Conservation (phyloP, 306 rosid species). For the Purshia tridentata region DNA sequence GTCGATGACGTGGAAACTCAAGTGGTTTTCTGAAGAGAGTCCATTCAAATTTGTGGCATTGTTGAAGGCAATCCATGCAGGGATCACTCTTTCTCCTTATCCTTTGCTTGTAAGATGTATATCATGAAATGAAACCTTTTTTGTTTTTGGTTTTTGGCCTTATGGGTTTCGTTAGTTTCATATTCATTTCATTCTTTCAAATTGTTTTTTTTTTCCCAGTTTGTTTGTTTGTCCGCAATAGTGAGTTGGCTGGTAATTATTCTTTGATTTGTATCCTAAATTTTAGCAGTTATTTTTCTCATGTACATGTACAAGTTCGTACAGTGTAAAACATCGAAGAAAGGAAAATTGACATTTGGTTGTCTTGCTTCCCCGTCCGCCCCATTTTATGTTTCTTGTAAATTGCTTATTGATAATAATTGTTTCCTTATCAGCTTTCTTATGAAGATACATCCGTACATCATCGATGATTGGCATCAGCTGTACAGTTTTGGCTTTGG, state of each 20-base stretch:
- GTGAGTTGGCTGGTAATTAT: constrained; percentile 32
- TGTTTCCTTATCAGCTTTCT: too few species aligned
- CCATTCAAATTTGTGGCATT: constrained; percentile 65
- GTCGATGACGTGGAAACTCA: constrained; percentile 57
- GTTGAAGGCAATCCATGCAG: constrained; percentile 75
- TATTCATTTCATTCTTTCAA: constrained; percentile 71
- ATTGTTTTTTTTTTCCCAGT: constrained; percentile 23
- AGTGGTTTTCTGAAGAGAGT: constrained; percentile 65
- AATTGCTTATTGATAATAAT: neutral
- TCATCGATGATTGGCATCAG: too few species aligned
- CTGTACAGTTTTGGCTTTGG: too few species aligned
- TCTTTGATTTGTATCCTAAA: constrained; percentile 45
- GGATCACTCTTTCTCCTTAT: constrained; percentile 37
- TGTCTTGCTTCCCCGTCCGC: neutral
- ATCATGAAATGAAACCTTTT: constrained; percentile 32
- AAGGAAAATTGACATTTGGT: neutral
- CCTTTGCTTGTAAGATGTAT: constrained; percentile 56
- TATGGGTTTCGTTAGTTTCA: constrained; percentile 26
- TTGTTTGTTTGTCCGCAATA: constrained; percentile 35
- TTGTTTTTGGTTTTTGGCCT: neutral
- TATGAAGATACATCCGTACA: too few species aligned
- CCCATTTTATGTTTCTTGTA: neutral
- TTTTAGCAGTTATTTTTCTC: constrained; percentile 18
- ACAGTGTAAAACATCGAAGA: constrained; percentile 28
- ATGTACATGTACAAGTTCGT: constrained; percentile 46